Percentiles rank a stretch among this genome's conserved stretches.
Evolutionary conservation across 495 filamentous ascomycete genomes (phyloP).

Genomic region (Poronia punctata): DNA sequence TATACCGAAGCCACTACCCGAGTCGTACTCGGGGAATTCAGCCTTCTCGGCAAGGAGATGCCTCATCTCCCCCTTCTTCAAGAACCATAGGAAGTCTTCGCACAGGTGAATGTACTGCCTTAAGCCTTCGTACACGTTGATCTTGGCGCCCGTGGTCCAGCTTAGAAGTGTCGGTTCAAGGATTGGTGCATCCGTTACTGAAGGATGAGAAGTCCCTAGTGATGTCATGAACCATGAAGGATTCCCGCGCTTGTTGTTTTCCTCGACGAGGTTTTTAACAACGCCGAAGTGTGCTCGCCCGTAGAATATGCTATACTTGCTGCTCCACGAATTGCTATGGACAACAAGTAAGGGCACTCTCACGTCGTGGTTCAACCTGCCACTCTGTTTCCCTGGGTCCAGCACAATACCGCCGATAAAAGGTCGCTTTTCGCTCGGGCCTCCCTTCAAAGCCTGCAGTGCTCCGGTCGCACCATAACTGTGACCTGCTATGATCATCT

Average conservation of each 20-base stretch:
- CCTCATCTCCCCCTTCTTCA: conserved; percentile 25
- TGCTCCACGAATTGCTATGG: conserved; percentile 47
- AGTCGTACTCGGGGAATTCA: conserved; percentile 31
- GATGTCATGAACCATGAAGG: conserved; percentile 47
- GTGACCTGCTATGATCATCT: conserved; percentile 43
- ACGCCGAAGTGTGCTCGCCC: conserved; percentile 46
- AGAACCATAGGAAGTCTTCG: conserved; percentile 37
- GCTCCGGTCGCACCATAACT: conserved; percentile 49
- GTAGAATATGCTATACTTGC: conserved; percentile 37
- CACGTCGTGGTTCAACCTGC: conserved; percentile 44
- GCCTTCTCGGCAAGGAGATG: conserved; percentile 30
- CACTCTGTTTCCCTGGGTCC: conserved; percentile 47
- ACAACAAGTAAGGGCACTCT: conserved; percentile 42
- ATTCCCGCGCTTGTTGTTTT: conserved; percentile 26
- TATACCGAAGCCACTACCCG: conserved; percentile 26
- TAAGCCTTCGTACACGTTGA: conserved; percentile 34
- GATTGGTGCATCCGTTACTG: conserved; percentile 48
- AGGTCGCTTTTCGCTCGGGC: conserved; percentile 26
- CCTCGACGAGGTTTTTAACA: conserved; percentile 38
- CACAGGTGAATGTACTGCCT: conserved; percentile 39
- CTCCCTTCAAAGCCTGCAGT: conserved; percentile 39
- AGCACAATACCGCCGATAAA: conserved; percentile 40
- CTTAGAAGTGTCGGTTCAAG: conserved; percentile 41
- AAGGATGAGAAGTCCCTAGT: conserved; percentile 44
- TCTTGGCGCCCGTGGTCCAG: conserved; percentile 41